These are phyloP conservation scores for Lecanicillium sp. DNA, from an alignment of 2,329 filamentous ascomycete genomes.

Conservation along the genomic window DNA sequence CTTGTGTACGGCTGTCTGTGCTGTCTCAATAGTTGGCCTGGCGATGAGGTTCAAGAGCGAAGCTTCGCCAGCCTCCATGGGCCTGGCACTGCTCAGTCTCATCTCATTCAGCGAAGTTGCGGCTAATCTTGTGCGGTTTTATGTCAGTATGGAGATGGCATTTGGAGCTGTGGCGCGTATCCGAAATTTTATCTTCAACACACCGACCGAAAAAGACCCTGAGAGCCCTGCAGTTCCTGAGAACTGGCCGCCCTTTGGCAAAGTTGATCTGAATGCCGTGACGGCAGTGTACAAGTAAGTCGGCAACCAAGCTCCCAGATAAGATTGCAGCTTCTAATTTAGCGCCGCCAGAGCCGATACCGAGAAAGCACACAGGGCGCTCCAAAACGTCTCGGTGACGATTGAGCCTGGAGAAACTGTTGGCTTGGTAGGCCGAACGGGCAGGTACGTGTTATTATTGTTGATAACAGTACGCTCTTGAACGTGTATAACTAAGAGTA, in stretches of 20 bases:
- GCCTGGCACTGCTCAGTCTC: slow-evolving; percentile 16
- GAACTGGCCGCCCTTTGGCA: slow-evolving; percentile 17
- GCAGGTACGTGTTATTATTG: slow-evolving; percentile 17
- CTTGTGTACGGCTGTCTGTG: slow-evolving; percentile 38
- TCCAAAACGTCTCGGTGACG: slow-evolving; percentile 22
- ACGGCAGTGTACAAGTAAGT: slow-evolving; percentile 16
- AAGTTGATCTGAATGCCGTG: slow-evolving; percentile 15
- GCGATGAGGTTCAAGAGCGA: slow-evolving; percentile 25
- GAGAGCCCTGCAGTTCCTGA: slow-evolving; percentile 20
- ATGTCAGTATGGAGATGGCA: slow-evolving; percentile 17
- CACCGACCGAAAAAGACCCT: slow-evolving; percentile 5
- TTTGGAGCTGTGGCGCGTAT: slow-evolving; percentile 19
- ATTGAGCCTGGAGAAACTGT: slow-evolving; percentile 24
- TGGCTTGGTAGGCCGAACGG: slow-evolving; percentile 32
- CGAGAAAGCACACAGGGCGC: slow-evolving; percentile 14
- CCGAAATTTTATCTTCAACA: slow-evolving; percentile 11
- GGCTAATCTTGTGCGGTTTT: not conserved
- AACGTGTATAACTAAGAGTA: not conserved
- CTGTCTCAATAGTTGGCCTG: slow-evolving; percentile 37
- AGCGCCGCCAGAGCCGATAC: no score
- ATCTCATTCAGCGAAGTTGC: slow-evolving; percentile 20
- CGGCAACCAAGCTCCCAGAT: no score
- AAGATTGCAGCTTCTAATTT: no score
- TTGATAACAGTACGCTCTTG: not conserved
- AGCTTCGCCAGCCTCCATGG: slow-evolving; percentile 12